Evolutionary conservation across 1,284 basidiomycete species (phyloP).

Genomic region (Boletus mariae): DNA sequence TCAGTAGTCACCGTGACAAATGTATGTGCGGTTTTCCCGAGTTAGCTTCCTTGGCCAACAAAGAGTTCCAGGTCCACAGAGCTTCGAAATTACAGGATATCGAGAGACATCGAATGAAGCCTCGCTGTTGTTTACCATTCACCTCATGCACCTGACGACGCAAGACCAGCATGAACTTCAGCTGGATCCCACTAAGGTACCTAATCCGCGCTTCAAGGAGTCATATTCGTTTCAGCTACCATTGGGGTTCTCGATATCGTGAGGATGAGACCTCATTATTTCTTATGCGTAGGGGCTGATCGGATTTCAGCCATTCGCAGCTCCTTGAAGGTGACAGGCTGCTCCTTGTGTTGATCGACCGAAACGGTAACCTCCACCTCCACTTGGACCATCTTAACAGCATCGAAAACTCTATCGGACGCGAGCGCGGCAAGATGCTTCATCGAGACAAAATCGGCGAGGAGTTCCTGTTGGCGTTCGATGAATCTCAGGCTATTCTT

Average conservation of each 20-base stretch:
- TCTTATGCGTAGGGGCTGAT: not conserved
- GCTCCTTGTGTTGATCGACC: conserved; percentile 41
- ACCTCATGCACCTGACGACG: conserved; percentile 38
- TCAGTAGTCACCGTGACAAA: not conserved
- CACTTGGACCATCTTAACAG: conserved; percentile 36
- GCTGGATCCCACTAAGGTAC: conserved; percentile 37
- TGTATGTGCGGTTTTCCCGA: conserved; percentile 1
- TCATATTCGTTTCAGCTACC: conserved; percentile 37
- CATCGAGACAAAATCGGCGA: conserved; percentile 44
- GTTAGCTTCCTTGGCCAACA: not conserved
- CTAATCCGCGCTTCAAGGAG: conserved; percentile 34
- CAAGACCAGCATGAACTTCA: conserved; percentile 43
- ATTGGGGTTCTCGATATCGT: conserved; percentile 36
- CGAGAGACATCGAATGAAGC: conserved; percentile 24
- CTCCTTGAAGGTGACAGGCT: conserved; percentile 38
- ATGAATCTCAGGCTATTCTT: conserved; percentile 47
- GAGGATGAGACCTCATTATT: conserved; percentile 12
- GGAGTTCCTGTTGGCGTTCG: conserved; percentile 43
- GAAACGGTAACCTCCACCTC: conserved; percentile 32
- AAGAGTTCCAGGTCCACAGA: conserved; percentile 9
- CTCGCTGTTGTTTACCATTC: conserved; percentile 35
- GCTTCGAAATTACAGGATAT: conserved; percentile 19
- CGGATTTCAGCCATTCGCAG: conserved; percentile 33
- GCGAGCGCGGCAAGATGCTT: conserved; percentile 33
- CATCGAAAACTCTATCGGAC: conserved; percentile 35